These are phyloP conservation scores for Lachnellula arida DNA, from an alignment of 2,329 filamentous ascomycete genomes.

Conservation along the genomic window DNA sequence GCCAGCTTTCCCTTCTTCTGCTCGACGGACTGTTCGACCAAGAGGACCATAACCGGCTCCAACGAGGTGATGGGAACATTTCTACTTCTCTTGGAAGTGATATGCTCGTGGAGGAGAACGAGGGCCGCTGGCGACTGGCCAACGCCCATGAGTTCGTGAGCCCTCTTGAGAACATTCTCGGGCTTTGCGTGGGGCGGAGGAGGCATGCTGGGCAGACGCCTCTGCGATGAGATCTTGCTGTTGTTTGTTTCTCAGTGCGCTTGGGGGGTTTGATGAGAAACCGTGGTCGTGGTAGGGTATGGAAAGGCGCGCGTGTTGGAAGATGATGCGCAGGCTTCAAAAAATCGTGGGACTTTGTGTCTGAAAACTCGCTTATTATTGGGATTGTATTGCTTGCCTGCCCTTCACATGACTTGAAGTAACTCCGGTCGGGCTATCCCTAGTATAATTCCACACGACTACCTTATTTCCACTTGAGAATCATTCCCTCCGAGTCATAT, in stretches of 20 bases:
- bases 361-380: no score
- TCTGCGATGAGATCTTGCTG: not conserved
- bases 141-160: conserved; percentile 97
- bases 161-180: conserved; percentile 98
- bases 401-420: no score
- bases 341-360: no score
- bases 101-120: conserved; percentile 96
- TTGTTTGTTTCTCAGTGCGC: not conserved
- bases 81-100: conserved; percentile 95
- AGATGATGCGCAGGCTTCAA: no score
- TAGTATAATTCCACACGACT: no score
- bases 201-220: conserved; percentile 49
- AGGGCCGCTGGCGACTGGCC: conserved; percentile 89
- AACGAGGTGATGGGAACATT: conserved; percentile 94
- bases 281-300: not conserved
- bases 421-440: no score
- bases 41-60: conserved; percentile 96
- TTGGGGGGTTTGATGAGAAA: not conserved
- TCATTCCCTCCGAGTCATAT: no score
- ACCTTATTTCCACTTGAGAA: no score
- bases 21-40: conserved; percentile 95
- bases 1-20: conserved; percentile 97
- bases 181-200: conserved; percentile 93
- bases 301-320: not conserved
- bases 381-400: no score